Percentiles rank a stretch among this genome's conserved stretches.
Evolutionary conservation across 495 filamentous ascomycete genomes (phyloP).

Genomic region (Hyphodiscus hymeniophilus): DNA sequence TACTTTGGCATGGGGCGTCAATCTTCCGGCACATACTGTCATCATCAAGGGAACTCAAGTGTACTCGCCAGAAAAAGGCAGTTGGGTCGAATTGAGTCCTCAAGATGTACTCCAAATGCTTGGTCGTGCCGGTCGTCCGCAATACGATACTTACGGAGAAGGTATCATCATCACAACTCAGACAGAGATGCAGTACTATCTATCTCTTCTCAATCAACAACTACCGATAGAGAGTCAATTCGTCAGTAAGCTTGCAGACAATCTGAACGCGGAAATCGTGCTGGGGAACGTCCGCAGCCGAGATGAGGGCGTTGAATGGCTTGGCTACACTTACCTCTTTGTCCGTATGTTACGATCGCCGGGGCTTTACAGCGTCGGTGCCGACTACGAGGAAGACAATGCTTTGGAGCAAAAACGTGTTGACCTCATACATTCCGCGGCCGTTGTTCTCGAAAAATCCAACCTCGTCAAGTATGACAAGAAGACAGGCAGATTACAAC

Average conservation of each 20-base stretch:
- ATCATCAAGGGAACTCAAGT: conserved; percentile 97
- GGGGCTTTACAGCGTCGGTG: conserved; percentile 89
- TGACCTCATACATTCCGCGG: conserved; percentile 92
- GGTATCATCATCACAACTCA: conserved; percentile 98
- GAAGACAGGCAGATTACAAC: conserved; percentile 78
- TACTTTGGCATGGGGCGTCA: conserved; percentile 94
- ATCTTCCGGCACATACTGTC: conserved; percentile 88
- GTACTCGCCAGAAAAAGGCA: conserved; percentile 97
- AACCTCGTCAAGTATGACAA: conserved; percentile 93
- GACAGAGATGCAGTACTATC: conserved; percentile 89
- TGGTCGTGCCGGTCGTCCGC: conserved; percentile 89
- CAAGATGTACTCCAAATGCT: conserved; percentile 99
- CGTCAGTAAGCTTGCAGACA: conserved; percentile 87
- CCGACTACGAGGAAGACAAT: conserved; percentile 89
- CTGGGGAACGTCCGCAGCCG: conserved; percentile 88
- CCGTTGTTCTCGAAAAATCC: conserved; percentile 75
- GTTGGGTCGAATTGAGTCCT: conserved; percentile 95
- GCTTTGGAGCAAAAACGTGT: conserved; percentile 93
- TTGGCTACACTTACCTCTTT: conserved; percentile 97
- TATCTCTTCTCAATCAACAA: conserved; percentile 94
- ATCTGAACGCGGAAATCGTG: conserved; percentile 94
- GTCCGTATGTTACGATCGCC: conserved; percentile 96
- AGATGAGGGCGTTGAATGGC: conserved; percentile 96
- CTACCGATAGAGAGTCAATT: conserved; percentile 96
- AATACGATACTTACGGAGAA: conserved; percentile 96